Percentiles rank a stretch among this genome's conserved stretches.
phyloP scores from a whole-genome alignment of 2,329 filamentous ascomycete species.

The Ciborinia camelliae region DNA sequence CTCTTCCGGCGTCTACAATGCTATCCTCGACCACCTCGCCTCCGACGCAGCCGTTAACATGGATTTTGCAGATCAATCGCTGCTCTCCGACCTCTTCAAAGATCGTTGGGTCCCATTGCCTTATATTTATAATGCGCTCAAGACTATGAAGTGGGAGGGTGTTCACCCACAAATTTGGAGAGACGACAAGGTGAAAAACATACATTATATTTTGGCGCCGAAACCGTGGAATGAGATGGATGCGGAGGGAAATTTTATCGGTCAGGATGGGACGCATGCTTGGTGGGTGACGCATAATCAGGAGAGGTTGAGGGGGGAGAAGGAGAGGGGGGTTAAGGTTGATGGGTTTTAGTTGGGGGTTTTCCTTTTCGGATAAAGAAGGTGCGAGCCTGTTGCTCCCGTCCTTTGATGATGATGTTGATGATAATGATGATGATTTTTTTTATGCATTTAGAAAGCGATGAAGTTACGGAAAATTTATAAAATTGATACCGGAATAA shows the following conservation, averaged over 20 bases:
- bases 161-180: constrained; percentile 56
- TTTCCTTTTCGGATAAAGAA: too few species aligned
- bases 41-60: constrained; percentile 43
- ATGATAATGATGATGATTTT: too few species aligned
- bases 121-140: constrained; percentile 61
- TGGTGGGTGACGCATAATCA: constrained; percentile 55
- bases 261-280: constrained; percentile 46
- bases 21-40: constrained; percentile 52
- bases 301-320: constrained; percentile 38
- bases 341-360: constrained; percentile 26
- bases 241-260: constrained; percentile 42
- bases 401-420: too few species aligned
- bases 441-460: too few species aligned
- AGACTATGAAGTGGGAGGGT: constrained; percentile 53
- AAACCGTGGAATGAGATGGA: constrained; percentile 59
- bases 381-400: too few species aligned
- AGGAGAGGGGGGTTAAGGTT: constrained; percentile 36
- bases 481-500: too few species aligned
- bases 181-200: constrained; percentile 56
- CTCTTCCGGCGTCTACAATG: constrained; percentile 45
- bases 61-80: constrained; percentile 58
- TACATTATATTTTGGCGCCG: constrained; percentile 59
- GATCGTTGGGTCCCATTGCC: constrained; percentile 56
- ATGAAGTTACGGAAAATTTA: too few species aligned
- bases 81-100: constrained; percentile 54